These are phyloP conservation scores for Viola pubescens DNA, from an alignment of 441 rosid species.

Conservation along the genomic window DNA sequence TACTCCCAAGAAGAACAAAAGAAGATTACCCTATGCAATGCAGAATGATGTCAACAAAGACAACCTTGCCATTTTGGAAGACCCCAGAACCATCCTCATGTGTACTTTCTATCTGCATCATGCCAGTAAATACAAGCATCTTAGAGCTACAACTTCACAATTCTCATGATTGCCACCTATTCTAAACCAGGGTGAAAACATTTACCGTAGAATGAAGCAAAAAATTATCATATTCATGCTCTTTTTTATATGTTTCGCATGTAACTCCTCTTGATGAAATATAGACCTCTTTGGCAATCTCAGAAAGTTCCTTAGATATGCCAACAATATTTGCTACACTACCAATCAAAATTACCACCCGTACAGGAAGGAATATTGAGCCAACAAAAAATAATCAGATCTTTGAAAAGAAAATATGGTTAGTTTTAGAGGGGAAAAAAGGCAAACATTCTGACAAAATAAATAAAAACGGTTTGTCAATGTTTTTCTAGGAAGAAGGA, in stretches of 20 bases:
- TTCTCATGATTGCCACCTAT: conserved; percentile 7
- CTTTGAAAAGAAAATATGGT: not conserved
- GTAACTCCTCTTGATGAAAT: conserved; percentile 47
- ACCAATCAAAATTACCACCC: conserved; percentile 76
- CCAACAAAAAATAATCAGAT: conserved; percentile 6
- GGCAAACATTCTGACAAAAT: not conserved
- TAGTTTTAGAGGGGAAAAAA: not conserved
- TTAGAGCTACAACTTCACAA: conserved; percentile 12
- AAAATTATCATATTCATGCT: conserved; percentile 38
- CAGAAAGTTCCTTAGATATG: conserved; percentile 62
- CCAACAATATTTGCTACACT: conserved; percentile 55
- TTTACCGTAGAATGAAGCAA: conserved; percentile 82
- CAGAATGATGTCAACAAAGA: conserved; percentile 49
- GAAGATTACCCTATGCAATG: conserved; percentile 66
- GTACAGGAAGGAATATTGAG: conserved; percentile 4
- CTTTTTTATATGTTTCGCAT: conserved; percentile 35
- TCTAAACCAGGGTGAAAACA: not conserved
- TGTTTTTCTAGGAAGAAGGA: not conserved
- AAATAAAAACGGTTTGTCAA: not conserved
- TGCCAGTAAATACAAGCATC: conserved; percentile 13
- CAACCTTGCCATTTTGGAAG: conserved; percentile 44
- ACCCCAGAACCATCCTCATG: conserved; percentile 46
- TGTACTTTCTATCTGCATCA: conserved; percentile 47
- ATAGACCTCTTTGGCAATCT: conserved; percentile 75
- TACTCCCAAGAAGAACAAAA: not conserved